These are phyloP conservation scores for Aechmea fasciata DNA, from an alignment of 176 grass and related monocot genomes.

Conservation along the genomic window DNA sequence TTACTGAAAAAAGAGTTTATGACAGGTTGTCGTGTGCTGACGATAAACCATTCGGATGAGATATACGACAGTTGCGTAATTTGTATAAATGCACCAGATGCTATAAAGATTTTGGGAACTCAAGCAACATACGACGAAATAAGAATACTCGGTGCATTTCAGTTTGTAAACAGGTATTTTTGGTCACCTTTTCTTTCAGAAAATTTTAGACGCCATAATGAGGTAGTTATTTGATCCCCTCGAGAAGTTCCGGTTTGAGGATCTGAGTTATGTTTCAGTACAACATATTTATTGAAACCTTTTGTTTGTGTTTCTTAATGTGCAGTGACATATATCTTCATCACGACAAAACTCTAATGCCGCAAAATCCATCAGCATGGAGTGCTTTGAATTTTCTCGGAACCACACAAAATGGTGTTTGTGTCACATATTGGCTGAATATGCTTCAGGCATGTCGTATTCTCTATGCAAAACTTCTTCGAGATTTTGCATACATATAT, in stretches of 20 bases:
- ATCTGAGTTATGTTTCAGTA: background rate
- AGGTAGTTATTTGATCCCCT: background rate
- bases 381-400: conserved; percentile 85
- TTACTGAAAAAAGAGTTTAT: background rate
- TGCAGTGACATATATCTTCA: conserved; percentile 91
- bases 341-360: conserved; percentile 61
- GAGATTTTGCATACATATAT: background rate
- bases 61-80: conserved; percentile 59
- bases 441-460: conserved; percentile 49
- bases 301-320: background rate
- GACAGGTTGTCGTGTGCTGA: conserved; percentile 40
- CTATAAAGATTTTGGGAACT: conserved; percentile 56
- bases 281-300: background rate
- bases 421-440: conserved; percentile 91
- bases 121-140: conserved; percentile 63
- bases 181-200: background rate
- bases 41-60: conserved; percentile 38
- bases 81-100: conserved; percentile 62
- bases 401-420: conserved; percentile 43
- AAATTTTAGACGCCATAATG: background rate
- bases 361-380: conserved; percentile 65
- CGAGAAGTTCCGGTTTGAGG: background rate
- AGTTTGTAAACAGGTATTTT: conserved; percentile 60
- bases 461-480: background rate
- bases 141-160: conserved; percentile 74